These are phyloP conservation scores for Pilobolus umbonatus DNA, from an alignment of 192 early-diverging fungal genomes.

Conservation along the genomic window DNA sequence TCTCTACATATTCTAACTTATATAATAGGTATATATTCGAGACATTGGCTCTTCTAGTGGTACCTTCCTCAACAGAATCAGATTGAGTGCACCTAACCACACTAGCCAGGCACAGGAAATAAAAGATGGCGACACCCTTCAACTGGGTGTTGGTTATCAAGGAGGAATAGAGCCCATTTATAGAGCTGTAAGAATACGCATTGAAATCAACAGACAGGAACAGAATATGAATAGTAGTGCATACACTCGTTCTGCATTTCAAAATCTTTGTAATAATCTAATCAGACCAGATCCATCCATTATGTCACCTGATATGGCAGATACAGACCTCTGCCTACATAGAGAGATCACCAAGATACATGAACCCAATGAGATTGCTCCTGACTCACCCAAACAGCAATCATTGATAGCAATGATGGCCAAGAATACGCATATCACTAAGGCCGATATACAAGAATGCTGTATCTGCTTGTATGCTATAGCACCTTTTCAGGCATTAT, in stretches of 20 bases:
- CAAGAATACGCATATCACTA: conserved; percentile 25
- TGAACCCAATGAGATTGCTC: conserved; percentile 1
- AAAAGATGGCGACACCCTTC: conserved; percentile 87
- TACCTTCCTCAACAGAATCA: conserved; percentile 93
- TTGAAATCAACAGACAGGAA: conserved; percentile 72
- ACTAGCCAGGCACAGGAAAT: conserved; percentile 75
- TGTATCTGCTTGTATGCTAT: conserved; percentile 81
- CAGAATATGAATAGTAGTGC: conserved; percentile 43
- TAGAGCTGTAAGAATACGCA: conserved; percentile 84
- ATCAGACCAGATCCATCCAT: neutral
- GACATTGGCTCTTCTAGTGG: conserved; percentile 96
- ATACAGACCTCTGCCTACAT: neutral
- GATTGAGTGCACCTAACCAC: conserved; percentile 80
- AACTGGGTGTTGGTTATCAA: conserved; percentile 95
- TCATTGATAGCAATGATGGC: neutral
- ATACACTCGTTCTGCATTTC: conserved; percentile 36
- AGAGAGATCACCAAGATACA: conserved; percentile 4
- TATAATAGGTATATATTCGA: conserved; percentile 74
- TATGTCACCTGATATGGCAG: neutral
- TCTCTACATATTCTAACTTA: neutral
- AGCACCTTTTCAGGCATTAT: conserved; percentile 73
- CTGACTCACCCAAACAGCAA: neutral
- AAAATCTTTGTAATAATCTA: conserved; percentile 7
- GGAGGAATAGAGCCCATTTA: conserved; percentile 81
- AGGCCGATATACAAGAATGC: conserved; percentile 48